These are phyloP conservation scores for Leonotis leonurus DNA, from an alignment of 257 asterid species.

Conservation along the genomic window DNA sequence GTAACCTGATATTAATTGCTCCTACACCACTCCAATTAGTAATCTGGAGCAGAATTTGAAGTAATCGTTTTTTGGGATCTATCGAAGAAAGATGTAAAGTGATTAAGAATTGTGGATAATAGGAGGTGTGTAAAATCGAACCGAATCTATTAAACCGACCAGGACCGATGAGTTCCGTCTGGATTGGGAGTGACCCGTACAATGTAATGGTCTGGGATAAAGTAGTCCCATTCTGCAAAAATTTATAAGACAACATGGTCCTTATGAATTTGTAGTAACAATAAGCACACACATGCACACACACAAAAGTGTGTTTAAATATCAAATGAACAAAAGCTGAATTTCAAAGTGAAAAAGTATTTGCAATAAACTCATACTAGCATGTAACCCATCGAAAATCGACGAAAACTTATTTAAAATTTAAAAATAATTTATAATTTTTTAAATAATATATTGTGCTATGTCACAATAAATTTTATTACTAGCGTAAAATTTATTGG, in stretches of 20 bases:
- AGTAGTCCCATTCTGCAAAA: constrained; percentile 3
- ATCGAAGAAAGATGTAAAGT: constrained; percentile 27
- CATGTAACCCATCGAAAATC: too few species aligned
- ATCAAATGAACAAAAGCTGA: too few species aligned
- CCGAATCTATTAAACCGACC: too few species aligned
- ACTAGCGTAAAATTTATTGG: too few species aligned
- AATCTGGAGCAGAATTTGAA: constrained; percentile 80
- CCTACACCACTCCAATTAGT: constrained; percentile 48
- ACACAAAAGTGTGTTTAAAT: background rate
- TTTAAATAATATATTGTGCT: too few species aligned
- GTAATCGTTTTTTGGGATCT: constrained; percentile 92
- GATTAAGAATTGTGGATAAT: constrained; percentile 1
- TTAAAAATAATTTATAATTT: too few species aligned
- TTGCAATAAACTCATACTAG: background rate
- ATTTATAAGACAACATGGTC: background rate
- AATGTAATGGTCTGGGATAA: too few species aligned
- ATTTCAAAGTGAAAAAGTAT: background rate
- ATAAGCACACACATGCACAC: background rate
- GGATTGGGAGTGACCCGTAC: too few species aligned
- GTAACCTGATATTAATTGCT: constrained; percentile 1
- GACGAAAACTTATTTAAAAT: too few species aligned
- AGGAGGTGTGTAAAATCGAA: too few species aligned
- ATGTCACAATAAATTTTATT: too few species aligned
- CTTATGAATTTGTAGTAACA: background rate
- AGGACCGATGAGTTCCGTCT: too few species aligned